phyloP scores from a whole-genome alignment of 1,284 basidiomycete species.

The Austroboletus novae-zelandiae region DNA sequence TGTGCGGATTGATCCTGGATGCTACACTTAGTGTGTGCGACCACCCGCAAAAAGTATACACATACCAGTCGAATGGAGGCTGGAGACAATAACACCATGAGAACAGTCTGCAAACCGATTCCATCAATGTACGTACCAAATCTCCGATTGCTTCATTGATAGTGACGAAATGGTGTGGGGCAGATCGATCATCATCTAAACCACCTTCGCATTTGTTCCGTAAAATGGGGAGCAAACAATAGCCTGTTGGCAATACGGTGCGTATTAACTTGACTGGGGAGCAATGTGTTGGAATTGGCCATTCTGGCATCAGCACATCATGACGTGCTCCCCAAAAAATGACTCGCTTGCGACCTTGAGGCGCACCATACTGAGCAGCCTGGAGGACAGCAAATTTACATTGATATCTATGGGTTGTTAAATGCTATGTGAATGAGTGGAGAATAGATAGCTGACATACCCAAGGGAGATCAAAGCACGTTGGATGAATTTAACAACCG shows the following conservation, averaged over 20 bases:
- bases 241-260: conserved; percentile 37
- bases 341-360: conserved; percentile 62
- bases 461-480: conserved; percentile 58
- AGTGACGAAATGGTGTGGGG: conserved; percentile 55
- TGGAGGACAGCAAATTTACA: conserved; percentile 62
- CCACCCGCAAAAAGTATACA: neutral
- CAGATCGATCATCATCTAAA: conserved; percentile 42
- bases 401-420: conserved; percentile 54
- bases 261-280: conserved; percentile 29
- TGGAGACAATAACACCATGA: conserved; percentile 25
- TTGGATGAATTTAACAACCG: conserved; percentile 63
- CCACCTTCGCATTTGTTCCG: conserved; percentile 36
- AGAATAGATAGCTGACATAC: conserved; percentile 35
- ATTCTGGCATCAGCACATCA: conserved; percentile 54
- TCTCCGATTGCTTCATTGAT: conserved; percentile 65
- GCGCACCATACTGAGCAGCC: conserved; percentile 66
- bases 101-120: conserved; percentile 3
- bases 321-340: conserved; percentile 65
- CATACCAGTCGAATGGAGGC: conserved; percentile 64
- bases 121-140: conserved; percentile 44
- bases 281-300: conserved; percentile 63
- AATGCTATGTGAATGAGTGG: neutral
- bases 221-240: conserved; percentile 37
- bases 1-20: conserved; percentile 52
- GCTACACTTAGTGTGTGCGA: conserved; percentile 3